Conservation (phyloP, 768 basidiomycete genomes). For the Coprinellus micaceus region DNA sequence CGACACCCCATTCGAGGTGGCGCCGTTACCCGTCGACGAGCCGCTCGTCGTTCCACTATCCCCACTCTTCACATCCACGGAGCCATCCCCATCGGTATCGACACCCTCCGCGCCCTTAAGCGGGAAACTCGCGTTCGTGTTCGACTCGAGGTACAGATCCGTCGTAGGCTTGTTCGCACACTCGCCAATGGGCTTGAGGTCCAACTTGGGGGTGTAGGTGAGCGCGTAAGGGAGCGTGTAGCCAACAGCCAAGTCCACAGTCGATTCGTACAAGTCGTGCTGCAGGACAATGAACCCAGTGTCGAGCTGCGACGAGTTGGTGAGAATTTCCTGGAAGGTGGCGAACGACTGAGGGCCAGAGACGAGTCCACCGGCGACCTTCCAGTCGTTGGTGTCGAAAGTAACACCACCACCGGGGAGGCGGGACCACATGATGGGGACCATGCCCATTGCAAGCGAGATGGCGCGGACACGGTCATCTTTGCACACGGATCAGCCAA, state of each 20-base stretch:
- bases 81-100: slow-evolving; percentile 40
- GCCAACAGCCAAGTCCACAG: slow-evolving; percentile 86
- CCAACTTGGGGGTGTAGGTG: slow-evolving; percentile 59
- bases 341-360: slow-evolving; percentile 61
- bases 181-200: slow-evolving; percentile 68
- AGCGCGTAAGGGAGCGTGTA: slow-evolving; percentile 81
- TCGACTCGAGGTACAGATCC: slow-evolving; percentile 84
- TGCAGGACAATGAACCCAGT: slow-evolving; percentile 88
- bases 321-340: slow-evolving; percentile 72
- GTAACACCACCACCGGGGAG: slow-evolving; percentile 44
- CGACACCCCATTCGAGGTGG: background rate
- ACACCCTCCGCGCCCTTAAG: slow-evolving; percentile 37
- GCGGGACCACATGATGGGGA: slow-evolving; percentile 87
- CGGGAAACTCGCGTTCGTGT: slow-evolving; percentile 66
- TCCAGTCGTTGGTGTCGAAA: slow-evolving; percentile 90
- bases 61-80: slow-evolving; percentile 28
- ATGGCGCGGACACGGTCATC: slow-evolving; percentile 95
- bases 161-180: slow-evolving; percentile 63
- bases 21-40: background rate
- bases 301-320: slow-evolving; percentile 50
- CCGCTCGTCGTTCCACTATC: slow-evolving; percentile 17
- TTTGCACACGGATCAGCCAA: background rate
- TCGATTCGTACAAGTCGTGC: slow-evolving; percentile 81
- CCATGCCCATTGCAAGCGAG: slow-evolving; percentile 84
- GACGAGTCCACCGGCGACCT: slow-evolving; percentile 73